phyloP scores from a whole-genome alignment of 306 rosid species.

The Begonia masoniana region DNA sequence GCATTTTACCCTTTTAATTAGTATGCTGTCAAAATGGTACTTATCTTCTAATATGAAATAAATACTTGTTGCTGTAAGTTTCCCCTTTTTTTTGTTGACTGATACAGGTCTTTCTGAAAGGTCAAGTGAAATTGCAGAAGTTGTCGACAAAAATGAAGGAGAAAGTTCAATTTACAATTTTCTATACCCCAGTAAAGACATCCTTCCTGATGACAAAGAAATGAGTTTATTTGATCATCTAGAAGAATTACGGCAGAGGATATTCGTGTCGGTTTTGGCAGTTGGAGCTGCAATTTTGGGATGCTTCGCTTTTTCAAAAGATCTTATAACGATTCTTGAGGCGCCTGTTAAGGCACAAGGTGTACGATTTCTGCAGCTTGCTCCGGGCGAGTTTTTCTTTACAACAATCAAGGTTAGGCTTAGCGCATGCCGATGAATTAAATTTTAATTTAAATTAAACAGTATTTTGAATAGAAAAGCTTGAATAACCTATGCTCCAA shows the following conservation, averaged over 20 bases:
- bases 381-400: slow-evolving; percentile 96
- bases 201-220: slow-evolving; percentile 91
- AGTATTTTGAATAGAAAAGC: too few relatives aligned
- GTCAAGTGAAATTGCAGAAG: slow-evolving; percentile 26
- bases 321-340: slow-evolving; percentile 58
- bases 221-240: slow-evolving; percentile 91
- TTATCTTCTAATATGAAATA: neutral
- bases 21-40: slow-evolving; percentile 6
- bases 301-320: slow-evolving; percentile 87
- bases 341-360: slow-evolving; percentile 86
- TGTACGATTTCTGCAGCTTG: slow-evolving; percentile 86
- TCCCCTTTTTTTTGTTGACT: slow-evolving; percentile 5
- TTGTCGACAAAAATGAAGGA: slow-evolving; percentile 23
- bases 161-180: slow-evolving; percentile 45
- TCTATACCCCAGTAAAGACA: slow-evolving; percentile 78
- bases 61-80: slow-evolving; percentile 5
- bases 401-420: slow-evolving; percentile 67
- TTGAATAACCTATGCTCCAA: too few relatives aligned
- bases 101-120: slow-evolving; percentile 21
- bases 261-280: slow-evolving; percentile 64
- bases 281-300: slow-evolving; percentile 76
- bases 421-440: too few relatives aligned
- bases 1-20: neutral
- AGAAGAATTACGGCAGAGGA: slow-evolving; percentile 95
- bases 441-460: too few relatives aligned